Base-by-base conservation (phyloP, 164 flowering plant genomes). In the Paratinospora sagittata region DNA sequence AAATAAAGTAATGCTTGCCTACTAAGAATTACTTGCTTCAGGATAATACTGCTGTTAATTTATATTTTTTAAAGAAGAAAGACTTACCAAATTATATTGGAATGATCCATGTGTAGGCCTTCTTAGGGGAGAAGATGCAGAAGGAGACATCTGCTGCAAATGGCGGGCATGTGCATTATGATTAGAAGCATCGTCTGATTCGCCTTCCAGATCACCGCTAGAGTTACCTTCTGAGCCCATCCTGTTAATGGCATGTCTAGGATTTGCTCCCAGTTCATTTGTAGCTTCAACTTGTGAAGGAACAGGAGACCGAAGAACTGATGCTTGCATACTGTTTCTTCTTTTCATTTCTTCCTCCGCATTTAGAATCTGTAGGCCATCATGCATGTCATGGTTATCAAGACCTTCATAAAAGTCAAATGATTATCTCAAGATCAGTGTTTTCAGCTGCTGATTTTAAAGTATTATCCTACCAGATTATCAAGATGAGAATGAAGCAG, bases 261-360 rank as follows among this genome's bases (percentile, higher is more conserved):
- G 81, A 81, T 81, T 77, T 66, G 89, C 85, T 23, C 89, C 91
- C 60, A 85, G 68, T 55, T 89, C 97, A 81, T 76, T 82, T 63
- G 84, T 63, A 30, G 67, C 84, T 75, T 92, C 97, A 74, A 82
- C 86, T 69, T 88, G 96, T 76, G 82, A 86, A 66, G 84, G 83
- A 78, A 47, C 80, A 74, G 85, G 49, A 27, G 92, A 84, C 6
- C 90, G 87, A 66, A 33, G 45, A 0, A 79, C 79, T 47, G 77
- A 68, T 39, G 81, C 82, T 73, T 82, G 93, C 70, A 77, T 45
- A 75, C 72, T 84, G 72, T 78, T 90, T 60, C 89, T 83, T 74
- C 89, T 86, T 84, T 85, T 88, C 70, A 92, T 72, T 79, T 91
- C 94, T 79, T 92, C 98, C 81, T 91, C 98, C 2, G 85, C 97